Base-by-base conservation (phyloP, 768 basidiomycete species). In the Mycena amicta region DNA sequence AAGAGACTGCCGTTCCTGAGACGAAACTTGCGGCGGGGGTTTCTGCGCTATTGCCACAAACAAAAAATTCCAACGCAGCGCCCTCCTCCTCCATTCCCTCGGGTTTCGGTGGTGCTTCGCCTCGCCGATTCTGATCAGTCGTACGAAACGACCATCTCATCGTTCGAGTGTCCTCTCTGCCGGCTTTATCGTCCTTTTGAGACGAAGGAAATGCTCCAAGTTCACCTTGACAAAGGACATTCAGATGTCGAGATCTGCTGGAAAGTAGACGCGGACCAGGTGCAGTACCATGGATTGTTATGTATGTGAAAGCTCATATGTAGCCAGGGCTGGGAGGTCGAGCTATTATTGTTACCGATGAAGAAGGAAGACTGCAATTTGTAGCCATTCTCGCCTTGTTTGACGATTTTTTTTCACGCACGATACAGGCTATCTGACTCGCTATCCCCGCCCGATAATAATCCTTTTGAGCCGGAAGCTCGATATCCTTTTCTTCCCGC, bases 151-250 rank as follows among this genome's bases (percentile, higher is more conserved):
- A 59, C 49, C 31, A 56, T 62, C 53, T 56, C 30, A 56, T 50
- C 33, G 26, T 67, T 51, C 23, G 55, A 66, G 63, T 88, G 86
- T 62, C 85, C 86, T 0, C 61, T 87, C n/a, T 88, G 86, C 62
- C 72, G 75, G 31, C 53, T 83, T 11, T 75, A 83, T 49, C 72
- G 70, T 23, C 57, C 57, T 0, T 83, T 88, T 45, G 49, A 61
- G 6, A 80, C 78, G 23, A 71, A 67, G 13, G 73, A 66, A 26
- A 76, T 81, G 74, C 69, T 88, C 1, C 66, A 65, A 26, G 74
- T 65, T n/a, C 86, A 88, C 64, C 59, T 88, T 23, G 55, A 66
- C 6, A 76, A 76, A 71, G 82, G 83, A 63, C 86, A 88, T 57
- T 23, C 65, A 1, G 33, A 37, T 37, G 18, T 37, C 74, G 72